These are phyloP conservation scores for Scytalidium lignicola DNA, from an alignment of 2,329 filamentous ascomycete genomes.

Conservation along the genomic window DNA sequence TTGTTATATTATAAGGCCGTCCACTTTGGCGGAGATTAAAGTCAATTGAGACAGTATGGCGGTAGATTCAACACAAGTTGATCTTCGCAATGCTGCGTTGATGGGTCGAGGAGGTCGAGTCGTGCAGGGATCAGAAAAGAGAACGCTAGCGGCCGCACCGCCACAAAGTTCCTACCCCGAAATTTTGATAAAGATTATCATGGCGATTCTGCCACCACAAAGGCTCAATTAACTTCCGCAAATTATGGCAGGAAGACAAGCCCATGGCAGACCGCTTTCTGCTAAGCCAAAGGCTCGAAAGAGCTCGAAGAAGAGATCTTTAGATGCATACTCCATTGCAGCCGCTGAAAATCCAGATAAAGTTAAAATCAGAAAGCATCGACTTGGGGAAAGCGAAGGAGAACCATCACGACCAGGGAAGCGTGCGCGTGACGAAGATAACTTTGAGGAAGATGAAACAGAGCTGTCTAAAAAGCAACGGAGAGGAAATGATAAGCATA, in stretches of 20 bases:
- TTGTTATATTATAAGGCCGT: background rate
- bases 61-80: background rate
- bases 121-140: background rate
- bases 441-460: conserved; percentile 37
- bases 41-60: background rate
- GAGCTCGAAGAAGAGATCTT: conserved; percentile 38
- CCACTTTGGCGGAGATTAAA: background rate
- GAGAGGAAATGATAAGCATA: conserved; percentile 21
- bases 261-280: conserved; percentile 24
- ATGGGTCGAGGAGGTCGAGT: background rate
- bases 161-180: conserved; percentile 16
- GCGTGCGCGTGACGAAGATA: conserved; percentile 36
- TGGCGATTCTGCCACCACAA: conserved; percentile 4
- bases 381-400: conserved; percentile 49
- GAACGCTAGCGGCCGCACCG: conserved; percentile 18
- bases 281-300: conserved; percentile 33
- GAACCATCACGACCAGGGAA: conserved; percentile 32
- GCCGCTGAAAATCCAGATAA: conserved; percentile 48
- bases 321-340: conserved; percentile 62
- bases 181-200: conserved; percentile 14
- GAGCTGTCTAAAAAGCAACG: conserved; percentile 29
- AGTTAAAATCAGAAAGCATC: conserved; percentile 47
- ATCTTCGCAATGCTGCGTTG: background rate
- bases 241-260: conserved; percentile 30
- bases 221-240: conserved; percentile 3